phyloP scores from a whole-genome alignment of 2,329 filamentous ascomycete species.

The Ustulina deusta region DNA sequence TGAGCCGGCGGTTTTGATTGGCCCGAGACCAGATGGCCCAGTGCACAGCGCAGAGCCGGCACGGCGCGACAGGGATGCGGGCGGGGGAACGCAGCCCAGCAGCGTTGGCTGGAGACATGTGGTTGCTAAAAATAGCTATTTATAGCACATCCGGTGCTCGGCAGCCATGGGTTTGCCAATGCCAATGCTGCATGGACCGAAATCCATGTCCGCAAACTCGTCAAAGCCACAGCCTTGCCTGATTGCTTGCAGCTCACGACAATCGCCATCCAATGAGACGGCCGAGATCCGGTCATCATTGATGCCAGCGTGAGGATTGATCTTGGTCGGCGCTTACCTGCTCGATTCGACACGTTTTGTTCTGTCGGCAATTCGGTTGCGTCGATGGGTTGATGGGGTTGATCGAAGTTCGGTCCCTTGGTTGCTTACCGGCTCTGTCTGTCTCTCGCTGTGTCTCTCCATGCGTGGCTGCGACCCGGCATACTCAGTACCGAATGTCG shows the following conservation, averaged over 20 bases:
- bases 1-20: constrained; percentile 42
- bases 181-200: constrained; percentile 41
- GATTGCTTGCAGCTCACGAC: constrained; percentile 38
- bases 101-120: constrained; percentile 34
- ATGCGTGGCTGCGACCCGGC: background rate
- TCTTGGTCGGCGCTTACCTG: constrained; percentile 38
- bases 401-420: background rate
- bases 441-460: background rate
- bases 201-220: constrained; percentile 37
- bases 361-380: constrained; percentile 23
- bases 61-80: constrained; percentile 28
- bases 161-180: constrained; percentile 30
- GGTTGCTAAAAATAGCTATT: constrained; percentile 52
- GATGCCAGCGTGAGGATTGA: constrained; percentile 21
- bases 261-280: constrained; percentile 36
- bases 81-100: constrained; percentile 26
- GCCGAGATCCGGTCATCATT: background rate
- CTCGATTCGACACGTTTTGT: constrained; percentile 9
- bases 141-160: constrained; percentile 48
- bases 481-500: background rate
- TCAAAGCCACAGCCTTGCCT: constrained; percentile 44
- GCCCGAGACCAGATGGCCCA: constrained; percentile 27
- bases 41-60: constrained; percentile 22
- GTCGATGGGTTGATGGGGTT: background rate
- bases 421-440: background rate